These are phyloP conservation scores for Zoysia matrella DNA, from an alignment of 202 grass and related monocot genomes.

Conservation along the genomic window DNA sequence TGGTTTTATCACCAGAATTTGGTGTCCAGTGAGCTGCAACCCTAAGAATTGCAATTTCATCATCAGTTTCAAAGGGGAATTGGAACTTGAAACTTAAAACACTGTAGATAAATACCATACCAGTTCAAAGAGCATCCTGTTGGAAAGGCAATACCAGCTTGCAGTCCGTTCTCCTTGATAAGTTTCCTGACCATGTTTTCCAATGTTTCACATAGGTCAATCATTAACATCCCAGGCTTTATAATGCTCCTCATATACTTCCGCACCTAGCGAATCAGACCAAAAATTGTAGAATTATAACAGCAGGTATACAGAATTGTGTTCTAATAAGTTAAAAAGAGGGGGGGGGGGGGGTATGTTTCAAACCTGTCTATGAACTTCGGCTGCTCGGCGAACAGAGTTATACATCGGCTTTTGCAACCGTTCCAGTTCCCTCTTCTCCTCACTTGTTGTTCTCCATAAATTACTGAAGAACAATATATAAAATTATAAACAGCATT, in stretches of 20 bases:
- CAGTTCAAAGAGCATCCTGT: constrained; percentile 99
- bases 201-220: constrained; percentile 75
- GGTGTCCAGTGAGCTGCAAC: constrained; percentile 99
- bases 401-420: constrained; percentile 88
- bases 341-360: neutral
- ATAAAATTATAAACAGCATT: neutral
- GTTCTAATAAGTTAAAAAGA: constrained; percentile 15
- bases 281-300: constrained; percentile 29
- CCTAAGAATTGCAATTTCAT: constrained; percentile 54
- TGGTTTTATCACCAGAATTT: constrained; percentile 94
- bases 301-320: constrained; percentile 14
- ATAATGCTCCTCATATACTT: constrained; percentile 91
- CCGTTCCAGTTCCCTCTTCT: constrained; percentile 92
- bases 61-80: constrained; percentile 36
- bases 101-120: constrained; percentile 51
- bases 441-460: constrained; percentile 90
- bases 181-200: constrained; percentile 91
- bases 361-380: constrained; percentile 97
- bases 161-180: constrained; percentile 93
- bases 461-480: constrained; percentile 68
- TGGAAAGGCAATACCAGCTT: constrained; percentile 99
- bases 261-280: constrained; percentile 67
- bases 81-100: neutral
- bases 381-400: constrained; percentile 85
- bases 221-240: constrained; percentile 80